phyloP scores from a whole-genome alignment of 2,329 filamentous ascomycete genomes.

The Apiospora aurea region DNA sequence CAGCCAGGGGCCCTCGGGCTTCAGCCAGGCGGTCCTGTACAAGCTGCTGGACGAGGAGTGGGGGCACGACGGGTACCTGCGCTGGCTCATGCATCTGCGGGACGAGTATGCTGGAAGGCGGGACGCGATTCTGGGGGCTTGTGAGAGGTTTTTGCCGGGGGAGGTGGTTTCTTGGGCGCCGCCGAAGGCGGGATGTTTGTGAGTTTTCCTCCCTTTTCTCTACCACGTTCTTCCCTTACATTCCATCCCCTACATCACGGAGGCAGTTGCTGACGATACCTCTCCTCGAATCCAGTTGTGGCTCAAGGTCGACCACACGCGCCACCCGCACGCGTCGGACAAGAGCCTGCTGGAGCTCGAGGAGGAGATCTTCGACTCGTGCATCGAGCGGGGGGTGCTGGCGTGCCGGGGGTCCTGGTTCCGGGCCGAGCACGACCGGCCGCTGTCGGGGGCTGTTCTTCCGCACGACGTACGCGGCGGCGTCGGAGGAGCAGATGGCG shows the following conservation, averaged over 20 bases:
- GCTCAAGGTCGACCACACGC: conserved; percentile 71
- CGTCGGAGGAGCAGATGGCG: conserved; percentile 72
- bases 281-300: too few species aligned
- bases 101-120: conserved; percentile 82
- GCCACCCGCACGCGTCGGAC: conserved; percentile 66
- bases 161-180: conserved; percentile 81
- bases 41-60: conserved; percentile 93
- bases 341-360: conserved; percentile 73
- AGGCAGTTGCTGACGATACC: too few species aligned
- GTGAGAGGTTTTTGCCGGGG: conserved; percentile 76
- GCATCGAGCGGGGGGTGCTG: conserved; percentile 79
- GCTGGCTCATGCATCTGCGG: conserved; percentile 86
- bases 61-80: conserved; percentile 89
- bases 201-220: conserved; percentile 51
- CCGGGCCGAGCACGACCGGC: conserved; percentile 71
- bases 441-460: conserved; percentile 78
- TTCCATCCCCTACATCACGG: background rate
- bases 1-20: conserved; percentile 84
- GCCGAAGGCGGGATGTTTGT: conserved; percentile 93
- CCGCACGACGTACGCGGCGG: conserved; percentile 87
- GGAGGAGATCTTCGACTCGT: conserved; percentile 82
- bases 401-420: conserved; percentile 92
- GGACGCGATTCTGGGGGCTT: conserved; percentile 79
- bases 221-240: background rate
- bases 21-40: conserved; percentile 84